Evolutionary conservation across 2,329 filamentous ascomycete genomes (phyloP).

Genomic region (Kalaharituber pfeilii): DNA sequence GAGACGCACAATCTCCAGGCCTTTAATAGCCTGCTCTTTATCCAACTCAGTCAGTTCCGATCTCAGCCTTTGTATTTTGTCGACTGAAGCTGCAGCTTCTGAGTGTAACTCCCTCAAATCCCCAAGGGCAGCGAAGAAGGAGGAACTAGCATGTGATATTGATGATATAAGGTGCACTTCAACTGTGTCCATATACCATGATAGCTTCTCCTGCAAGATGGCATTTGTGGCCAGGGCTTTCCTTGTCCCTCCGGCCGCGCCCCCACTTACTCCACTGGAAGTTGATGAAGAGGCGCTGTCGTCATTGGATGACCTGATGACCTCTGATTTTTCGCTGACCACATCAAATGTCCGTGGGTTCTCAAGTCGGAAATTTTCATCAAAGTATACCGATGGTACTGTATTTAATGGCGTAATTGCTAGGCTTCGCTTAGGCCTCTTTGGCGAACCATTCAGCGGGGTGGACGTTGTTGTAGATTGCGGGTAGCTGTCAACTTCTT

Average conservation of each 20-base stretch:
- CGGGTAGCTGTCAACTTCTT: slow-evolving; percentile 13
- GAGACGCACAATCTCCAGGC: slow-evolving; percentile 70
- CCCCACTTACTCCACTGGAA: slow-evolving; percentile 37
- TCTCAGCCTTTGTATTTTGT: slow-evolving; percentile 63
- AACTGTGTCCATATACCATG: slow-evolving; percentile 99
- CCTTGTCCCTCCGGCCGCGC: slow-evolving; percentile 42
- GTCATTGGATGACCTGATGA: slow-evolving; percentile 42
- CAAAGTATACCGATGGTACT: slow-evolving; percentile 85
- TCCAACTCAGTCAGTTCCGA: slow-evolving; percentile 68
- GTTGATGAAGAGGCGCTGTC: slow-evolving; percentile 28
- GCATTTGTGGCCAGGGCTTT: slow-evolving; percentile 91
- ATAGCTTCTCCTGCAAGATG: slow-evolving; percentile 92
- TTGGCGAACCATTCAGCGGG: slow-evolving; percentile 29
- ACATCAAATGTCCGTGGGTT: slow-evolving; percentile 94
- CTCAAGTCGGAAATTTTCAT: slow-evolving; percentile 84
- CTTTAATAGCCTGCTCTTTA: slow-evolving; percentile 67
- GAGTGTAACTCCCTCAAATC: slow-evolving; percentile 79
- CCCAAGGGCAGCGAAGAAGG: slow-evolving; percentile 87
- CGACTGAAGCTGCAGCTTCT: slow-evolving; percentile 80
- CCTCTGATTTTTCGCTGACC: slow-evolving; percentile 86
- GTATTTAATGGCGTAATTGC: slow-evolving; percentile 75
- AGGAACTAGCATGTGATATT: slow-evolving; percentile 86
- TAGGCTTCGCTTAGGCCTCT: slow-evolving; percentile 39
- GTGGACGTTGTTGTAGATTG: slow-evolving; percentile 28
- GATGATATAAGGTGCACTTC: slow-evolving; percentile 93